A percentile compares a stretch with the other conserved stretches of the same genome.
Conservation (phyloP, 139 green algal species). For the Picochlorum sp. region DNA sequence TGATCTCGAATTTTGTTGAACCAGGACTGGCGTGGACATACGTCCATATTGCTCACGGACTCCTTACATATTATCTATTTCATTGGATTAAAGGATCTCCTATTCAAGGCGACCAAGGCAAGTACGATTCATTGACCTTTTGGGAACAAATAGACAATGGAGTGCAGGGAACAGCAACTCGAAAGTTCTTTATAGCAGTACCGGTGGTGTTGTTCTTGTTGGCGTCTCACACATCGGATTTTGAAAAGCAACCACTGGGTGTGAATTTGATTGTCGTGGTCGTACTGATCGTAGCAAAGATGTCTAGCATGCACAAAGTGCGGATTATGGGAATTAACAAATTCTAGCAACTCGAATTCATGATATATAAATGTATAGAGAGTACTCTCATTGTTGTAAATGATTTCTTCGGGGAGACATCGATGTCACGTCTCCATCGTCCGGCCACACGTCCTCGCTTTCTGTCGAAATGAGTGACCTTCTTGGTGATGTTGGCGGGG, state of each 20-base stretch:
- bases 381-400: not conserved
- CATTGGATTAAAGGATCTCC: slow-evolving; percentile 82
- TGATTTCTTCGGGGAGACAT: not conserved
- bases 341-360: slow-evolving; percentile 27
- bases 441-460: slow-evolving; percentile 19
- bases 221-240: slow-evolving; percentile 77
- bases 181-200: slow-evolving; percentile 82
- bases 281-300: slow-evolving; percentile 74
- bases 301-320: slow-evolving; percentile 77
- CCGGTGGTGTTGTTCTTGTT: slow-evolving; percentile 76
- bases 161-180: slow-evolving; percentile 61
- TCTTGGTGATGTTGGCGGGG: not conserved
- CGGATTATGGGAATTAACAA: slow-evolving; percentile 70
- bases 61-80: slow-evolving; percentile 75
- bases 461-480: not conserved
- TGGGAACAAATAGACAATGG: slow-evolving; percentile 77
- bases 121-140: slow-evolving; percentile 79
- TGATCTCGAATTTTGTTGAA: slow-evolving; percentile 50
- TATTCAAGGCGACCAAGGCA: slow-evolving; percentile 62
- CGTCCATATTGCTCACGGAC: slow-evolving; percentile 70
- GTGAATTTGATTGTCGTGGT: slow-evolving; percentile 75
- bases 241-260: slow-evolving; percentile 67
- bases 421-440: slow-evolving; percentile 5
- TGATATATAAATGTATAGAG: not conserved
- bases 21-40: slow-evolving; percentile 81